These are phyloP conservation scores for Thelonectria rubi DNA, from an alignment of 2,329 filamentous ascomycete genomes.

Conservation along the genomic window DNA sequence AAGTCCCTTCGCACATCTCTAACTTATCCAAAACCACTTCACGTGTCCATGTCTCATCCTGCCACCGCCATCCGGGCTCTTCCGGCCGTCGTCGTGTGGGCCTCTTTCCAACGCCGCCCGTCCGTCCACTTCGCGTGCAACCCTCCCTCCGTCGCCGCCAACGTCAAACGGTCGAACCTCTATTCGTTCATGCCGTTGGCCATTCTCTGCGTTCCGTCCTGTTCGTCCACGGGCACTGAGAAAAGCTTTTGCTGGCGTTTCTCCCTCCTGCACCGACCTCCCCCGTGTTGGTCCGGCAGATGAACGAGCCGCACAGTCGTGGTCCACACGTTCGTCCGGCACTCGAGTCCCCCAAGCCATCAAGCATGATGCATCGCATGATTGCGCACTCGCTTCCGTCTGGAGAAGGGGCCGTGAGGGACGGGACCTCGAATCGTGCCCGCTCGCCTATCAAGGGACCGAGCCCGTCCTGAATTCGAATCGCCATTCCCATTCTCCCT, in stretches of 20 bases:
- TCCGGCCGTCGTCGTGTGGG: slow-evolving; percentile 27
- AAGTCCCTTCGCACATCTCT: slow-evolving; percentile 13
- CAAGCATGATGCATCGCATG: slow-evolving; percentile 11
- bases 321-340: slow-evolving; percentile 31
- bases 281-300: slow-evolving; percentile 22
- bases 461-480: slow-evolving; percentile 17
- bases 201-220: not conserved
- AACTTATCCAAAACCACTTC: slow-evolving; percentile 15
- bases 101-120: not conserved
- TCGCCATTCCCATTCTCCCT: not conserved
- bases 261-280: not conserved
- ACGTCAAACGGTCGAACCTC: slow-evolving; percentile 8
- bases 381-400: slow-evolving; percentile 10
- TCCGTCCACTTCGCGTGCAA: slow-evolving; percentile 18
- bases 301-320: slow-evolving; percentile 22
- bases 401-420: not conserved
- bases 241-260: slow-evolving; percentile 1
- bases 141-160: slow-evolving; percentile 6
- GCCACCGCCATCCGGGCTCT: slow-evolving; percentile 23
- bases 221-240: too few relatives aligned
- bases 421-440: not conserved
- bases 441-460: slow-evolving; percentile 3
- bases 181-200: not conserved
- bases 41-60: slow-evolving; percentile 34
- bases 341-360: not conserved